Evolutionary conservation across 257 asterid species (phyloP).

Genomic region (Fraxinus anomala): DNA sequence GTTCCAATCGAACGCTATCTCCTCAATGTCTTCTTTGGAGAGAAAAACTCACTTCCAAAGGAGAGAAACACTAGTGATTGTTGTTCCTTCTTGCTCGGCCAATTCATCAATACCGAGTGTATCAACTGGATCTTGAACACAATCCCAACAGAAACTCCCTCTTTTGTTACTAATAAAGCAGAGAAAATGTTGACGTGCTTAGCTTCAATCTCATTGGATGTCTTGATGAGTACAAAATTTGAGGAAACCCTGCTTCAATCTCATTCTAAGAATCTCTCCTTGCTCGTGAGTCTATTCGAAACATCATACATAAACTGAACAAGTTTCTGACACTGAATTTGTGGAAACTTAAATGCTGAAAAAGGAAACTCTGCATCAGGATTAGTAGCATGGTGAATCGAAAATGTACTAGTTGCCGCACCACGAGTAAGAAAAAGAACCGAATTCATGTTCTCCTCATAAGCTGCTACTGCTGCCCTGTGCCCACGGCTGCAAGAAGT

Average conservation of each 20-base stretch:
- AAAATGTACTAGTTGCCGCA: background rate
- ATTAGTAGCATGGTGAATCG: background rate
- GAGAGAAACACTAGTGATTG: constrained; percentile 26
- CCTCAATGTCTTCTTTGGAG: constrained; percentile 19
- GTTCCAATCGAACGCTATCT: constrained; percentile 4
- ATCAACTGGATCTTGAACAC: background rate
- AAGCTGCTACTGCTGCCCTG: background rate
- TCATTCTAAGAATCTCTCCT: background rate
- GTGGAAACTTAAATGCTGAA: constrained; percentile 3
- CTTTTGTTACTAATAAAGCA: background rate
- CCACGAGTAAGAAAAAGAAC: background rate
- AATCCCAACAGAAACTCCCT: constrained; percentile 20
- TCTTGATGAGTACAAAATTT: constrained; percentile 14
- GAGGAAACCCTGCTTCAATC: constrained; percentile 4
- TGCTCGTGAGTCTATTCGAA: background rate
- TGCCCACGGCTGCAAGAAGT: constrained; percentile 29
- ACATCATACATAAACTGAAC: background rate
- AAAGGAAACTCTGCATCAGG: constrained; percentile 17
- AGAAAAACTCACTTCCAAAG: constrained; percentile 26
- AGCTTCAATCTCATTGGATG: constrained; percentile 4
- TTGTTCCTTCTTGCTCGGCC: constrained; percentile 20
- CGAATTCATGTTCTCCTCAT: constrained; percentile 15
- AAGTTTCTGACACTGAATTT: background rate
- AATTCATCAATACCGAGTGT: constrained; percentile 11
- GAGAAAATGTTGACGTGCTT: constrained; percentile 1